These are phyloP conservation scores for Rutidosis leptorrhynchoides DNA, from an alignment of 129 eudicot species.

Conservation along the genomic window DNA sequence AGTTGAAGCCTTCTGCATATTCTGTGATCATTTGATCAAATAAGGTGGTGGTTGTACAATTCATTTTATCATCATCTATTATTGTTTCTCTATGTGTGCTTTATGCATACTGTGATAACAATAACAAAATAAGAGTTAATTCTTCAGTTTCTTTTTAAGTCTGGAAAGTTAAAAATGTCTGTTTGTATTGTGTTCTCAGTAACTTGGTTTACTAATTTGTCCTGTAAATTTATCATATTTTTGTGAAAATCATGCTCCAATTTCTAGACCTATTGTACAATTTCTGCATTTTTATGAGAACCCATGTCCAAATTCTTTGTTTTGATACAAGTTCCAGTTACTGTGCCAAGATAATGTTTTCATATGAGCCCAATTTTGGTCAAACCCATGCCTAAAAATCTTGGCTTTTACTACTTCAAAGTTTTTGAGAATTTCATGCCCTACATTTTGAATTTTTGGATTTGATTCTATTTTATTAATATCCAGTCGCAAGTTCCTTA, in stretches of 20 bases:
- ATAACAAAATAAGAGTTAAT: slow-evolving; percentile 15
- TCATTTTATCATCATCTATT: not conserved
- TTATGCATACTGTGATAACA: not conserved
- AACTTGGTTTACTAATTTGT: not conserved
- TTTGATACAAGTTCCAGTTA: not conserved
- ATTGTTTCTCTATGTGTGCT: not conserved
- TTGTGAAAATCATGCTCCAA: not conserved
- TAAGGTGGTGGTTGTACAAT: not conserved
- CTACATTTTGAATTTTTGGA: not conserved
- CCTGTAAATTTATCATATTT: not conserved
- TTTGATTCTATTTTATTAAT: too few species aligned
- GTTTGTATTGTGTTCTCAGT: not conserved
- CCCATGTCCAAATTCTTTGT: not conserved
- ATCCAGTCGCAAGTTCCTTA: too few species aligned
- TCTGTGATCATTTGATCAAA: slow-evolving; percentile 10
- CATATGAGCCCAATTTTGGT: not conserved
- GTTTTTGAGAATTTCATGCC: not conserved
- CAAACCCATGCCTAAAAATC: not conserved
- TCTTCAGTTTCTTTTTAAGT: not conserved
- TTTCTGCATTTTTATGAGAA: not conserved
- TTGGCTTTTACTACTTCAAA: not conserved
- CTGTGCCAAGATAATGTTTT: not conserved
- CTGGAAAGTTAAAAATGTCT: not conserved
- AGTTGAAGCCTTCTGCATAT: slow-evolving; percentile 15
- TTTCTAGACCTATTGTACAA: not conserved